These are phyloP conservation scores for Aspergillus diversus DNA, from an alignment of 495 filamentous ascomycete genomes.

Conservation along the genomic window DNA sequence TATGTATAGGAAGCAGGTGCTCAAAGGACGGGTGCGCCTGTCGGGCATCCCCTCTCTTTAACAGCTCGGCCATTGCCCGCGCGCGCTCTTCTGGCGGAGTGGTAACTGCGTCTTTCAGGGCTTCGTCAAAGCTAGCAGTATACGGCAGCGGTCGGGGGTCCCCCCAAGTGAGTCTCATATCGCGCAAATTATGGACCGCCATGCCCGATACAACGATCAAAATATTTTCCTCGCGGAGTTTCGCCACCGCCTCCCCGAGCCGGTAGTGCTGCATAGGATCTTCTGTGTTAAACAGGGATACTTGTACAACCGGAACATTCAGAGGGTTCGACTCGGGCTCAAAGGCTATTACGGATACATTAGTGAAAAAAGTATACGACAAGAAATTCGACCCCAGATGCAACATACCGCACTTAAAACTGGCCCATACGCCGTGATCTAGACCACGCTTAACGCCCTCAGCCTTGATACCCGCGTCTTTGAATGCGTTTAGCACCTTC, in stretches of 20 bases:
- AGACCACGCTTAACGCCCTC: slow-evolving; percentile 68
- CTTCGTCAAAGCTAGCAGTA: slow-evolving; percentile 74
- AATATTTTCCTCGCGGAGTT: slow-evolving; percentile 72
- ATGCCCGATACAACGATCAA: slow-evolving; percentile 81
- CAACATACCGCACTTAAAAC: slow-evolving; percentile 65
- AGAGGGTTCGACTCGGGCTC: slow-evolving; percentile 73
- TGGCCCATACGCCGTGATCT: slow-evolving; percentile 81
- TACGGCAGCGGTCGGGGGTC: slow-evolving; percentile 63
- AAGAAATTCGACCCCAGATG: neutral
- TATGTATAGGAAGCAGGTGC: slow-evolving; percentile 77
- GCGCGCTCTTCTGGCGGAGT: slow-evolving; percentile 57
- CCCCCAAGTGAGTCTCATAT: slow-evolving; percentile 53
- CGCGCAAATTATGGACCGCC: slow-evolving; percentile 85
- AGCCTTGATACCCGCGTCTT: slow-evolving; percentile 63
- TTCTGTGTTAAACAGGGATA: slow-evolving; percentile 72
- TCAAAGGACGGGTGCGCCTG: slow-evolving; percentile 81
- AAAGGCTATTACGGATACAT: slow-evolving; percentile 54
- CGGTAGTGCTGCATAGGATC: slow-evolving; percentile 71
- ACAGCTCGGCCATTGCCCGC: slow-evolving; percentile 59
- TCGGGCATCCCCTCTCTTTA: slow-evolving; percentile 67
- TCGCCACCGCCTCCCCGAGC: slow-evolving; percentile 68
- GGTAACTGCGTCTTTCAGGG: slow-evolving; percentile 70
- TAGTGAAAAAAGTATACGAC: neutral
- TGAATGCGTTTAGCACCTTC: slow-evolving; percentile 63
- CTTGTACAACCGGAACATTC: slow-evolving; percentile 78